These are phyloP conservation scores for Lonicera japonica DNA, from an alignment of 129 eudicot species.

Conservation along the genomic window DNA sequence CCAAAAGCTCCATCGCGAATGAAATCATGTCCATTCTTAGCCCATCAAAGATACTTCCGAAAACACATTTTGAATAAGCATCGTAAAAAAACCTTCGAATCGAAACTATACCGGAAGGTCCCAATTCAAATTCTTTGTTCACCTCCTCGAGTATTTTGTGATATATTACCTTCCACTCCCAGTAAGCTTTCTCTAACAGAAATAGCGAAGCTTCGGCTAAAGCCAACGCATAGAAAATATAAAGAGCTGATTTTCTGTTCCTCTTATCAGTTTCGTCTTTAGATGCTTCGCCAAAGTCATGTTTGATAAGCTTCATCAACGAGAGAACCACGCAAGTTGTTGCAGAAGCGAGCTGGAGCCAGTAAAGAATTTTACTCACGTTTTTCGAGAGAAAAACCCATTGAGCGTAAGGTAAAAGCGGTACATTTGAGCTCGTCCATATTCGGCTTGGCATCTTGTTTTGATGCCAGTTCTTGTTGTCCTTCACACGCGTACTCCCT, in stretches of 20 bases:
- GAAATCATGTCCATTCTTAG: conserved; percentile 94
- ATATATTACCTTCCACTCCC: conserved; percentile 68
- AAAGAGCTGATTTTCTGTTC: conserved; percentile 59
- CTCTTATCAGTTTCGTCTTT: conserved; percentile 42
- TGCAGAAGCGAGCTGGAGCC: conserved; percentile 81
- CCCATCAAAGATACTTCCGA: conserved; percentile 81
- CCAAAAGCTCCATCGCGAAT: conserved; percentile 75
- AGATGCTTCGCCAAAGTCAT: conserved; percentile 27
- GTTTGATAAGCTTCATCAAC: conserved; percentile 45
- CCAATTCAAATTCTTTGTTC: conserved; percentile 65
- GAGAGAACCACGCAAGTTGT: conserved; percentile 67
- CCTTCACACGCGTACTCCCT: background rate
- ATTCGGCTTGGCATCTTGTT: conserved; percentile 40
- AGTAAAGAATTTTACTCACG: conserved; percentile 57
- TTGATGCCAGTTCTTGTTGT: conserved; percentile 20
- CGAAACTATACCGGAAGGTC: conserved; percentile 60
- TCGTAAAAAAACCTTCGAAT: conserved; percentile 78
- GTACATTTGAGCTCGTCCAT: conserved; percentile 82
- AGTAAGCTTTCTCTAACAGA: conserved; percentile 77
- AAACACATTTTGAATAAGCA: conserved; percentile 70
- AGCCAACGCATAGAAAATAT: conserved; percentile 72
- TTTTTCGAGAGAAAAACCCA: conserved; percentile 70
- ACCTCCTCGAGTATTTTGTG: conserved; percentile 52
- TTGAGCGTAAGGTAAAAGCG: conserved; percentile 61
- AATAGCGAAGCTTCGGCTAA: conserved; percentile 85